Percentiles rank a stretch among this genome's conserved stretches.
Conservation (phyloP, 1,139 yeast genomes). For the Kodamaea sp. region DNA sequence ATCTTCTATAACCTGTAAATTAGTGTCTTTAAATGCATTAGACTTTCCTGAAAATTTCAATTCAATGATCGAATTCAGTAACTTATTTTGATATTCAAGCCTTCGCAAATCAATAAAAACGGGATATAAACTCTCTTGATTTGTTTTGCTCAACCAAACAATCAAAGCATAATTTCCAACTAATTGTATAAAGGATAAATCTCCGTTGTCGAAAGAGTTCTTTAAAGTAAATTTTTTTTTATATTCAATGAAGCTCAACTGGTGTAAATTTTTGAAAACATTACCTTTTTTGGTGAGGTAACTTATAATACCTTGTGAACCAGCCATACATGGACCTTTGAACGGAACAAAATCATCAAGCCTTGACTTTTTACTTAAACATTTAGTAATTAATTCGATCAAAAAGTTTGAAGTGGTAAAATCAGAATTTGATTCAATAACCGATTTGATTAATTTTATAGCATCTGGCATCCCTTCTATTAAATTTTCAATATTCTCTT, state of each 20-base stretch:
- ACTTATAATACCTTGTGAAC: not conserved
- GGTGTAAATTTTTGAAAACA: slow-evolving; percentile 5
- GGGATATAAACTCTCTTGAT: too few species aligned
- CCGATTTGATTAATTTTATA: not conserved
- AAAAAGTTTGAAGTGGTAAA: slow-evolving; percentile 3
- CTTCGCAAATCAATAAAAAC: not conserved
- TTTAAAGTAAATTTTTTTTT: not conserved
- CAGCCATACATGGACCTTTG: not conserved
- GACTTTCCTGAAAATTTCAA: too few species aligned
- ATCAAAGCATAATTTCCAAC: slow-evolving; percentile 3
- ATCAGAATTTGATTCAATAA: slow-evolving; percentile 2
- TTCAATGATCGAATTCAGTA: too few species aligned
- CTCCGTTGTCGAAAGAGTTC: slow-evolving; percentile 1
- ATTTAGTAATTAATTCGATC: not conserved
- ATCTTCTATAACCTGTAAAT: too few species aligned
- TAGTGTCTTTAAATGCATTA: too few species aligned
- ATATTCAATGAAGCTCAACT: slow-evolving; percentile 3
- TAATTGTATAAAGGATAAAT: slow-evolving; percentile 7
- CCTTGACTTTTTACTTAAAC: too few species aligned
- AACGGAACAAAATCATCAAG: too few species aligned
- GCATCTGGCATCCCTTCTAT: too few species aligned
- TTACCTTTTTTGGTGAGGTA: not conserved
- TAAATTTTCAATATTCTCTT: not conserved
- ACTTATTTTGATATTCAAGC: too few species aligned
- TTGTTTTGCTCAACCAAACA: slow-evolving; percentile 5